Conservation (phyloP, 108 stramenopile genomes). For the Nitzschia sp. region DNA sequence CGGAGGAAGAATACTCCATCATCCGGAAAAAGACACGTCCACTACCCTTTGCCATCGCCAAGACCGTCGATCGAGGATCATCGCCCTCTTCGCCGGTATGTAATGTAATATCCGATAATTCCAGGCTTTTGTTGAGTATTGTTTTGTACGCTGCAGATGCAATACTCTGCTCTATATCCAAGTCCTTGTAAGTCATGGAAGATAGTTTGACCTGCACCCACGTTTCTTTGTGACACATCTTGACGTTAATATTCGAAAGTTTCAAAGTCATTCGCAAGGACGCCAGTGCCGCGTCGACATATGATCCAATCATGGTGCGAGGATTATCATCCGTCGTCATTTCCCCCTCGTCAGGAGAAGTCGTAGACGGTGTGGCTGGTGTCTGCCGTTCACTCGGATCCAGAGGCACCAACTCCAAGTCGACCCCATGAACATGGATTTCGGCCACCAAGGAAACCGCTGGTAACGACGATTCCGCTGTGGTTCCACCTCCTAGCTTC, state of each 20-base stretch:
- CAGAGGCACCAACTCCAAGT: constrained; percentile 23
- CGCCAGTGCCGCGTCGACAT: constrained; percentile 53
- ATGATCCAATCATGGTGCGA: constrained; percentile 42
- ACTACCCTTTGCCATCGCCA: constrained; percentile 38
- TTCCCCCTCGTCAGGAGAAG: neutral
- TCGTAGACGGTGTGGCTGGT: neutral
- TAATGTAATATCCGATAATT: constrained; percentile 30
- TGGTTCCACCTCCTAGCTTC: constrained; percentile 28
- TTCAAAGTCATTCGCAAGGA: constrained; percentile 49
- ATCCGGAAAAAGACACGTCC: constrained; percentile 39
- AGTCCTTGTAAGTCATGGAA: constrained; percentile 55
- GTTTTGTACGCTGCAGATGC: neutral
- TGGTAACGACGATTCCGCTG: constrained; percentile 16
- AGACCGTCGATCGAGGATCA: neutral
- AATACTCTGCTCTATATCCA: constrained; percentile 21
- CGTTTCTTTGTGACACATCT: constrained; percentile 11
- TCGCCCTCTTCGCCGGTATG: constrained; percentile 24
- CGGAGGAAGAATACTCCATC: constrained; percentile 17
- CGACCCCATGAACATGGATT: constrained; percentile 45
- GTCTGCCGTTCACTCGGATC: neutral
- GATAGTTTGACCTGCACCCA: constrained; percentile 47
- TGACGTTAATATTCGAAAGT: constrained; percentile 35
- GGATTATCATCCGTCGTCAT: neutral
- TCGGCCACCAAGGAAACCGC: constrained; percentile 45
- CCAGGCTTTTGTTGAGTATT: constrained; percentile 31